phyloP scores from a whole-genome alignment of 2,329 filamentous ascomycete species.

The Hypoxylon sp. region DNA sequence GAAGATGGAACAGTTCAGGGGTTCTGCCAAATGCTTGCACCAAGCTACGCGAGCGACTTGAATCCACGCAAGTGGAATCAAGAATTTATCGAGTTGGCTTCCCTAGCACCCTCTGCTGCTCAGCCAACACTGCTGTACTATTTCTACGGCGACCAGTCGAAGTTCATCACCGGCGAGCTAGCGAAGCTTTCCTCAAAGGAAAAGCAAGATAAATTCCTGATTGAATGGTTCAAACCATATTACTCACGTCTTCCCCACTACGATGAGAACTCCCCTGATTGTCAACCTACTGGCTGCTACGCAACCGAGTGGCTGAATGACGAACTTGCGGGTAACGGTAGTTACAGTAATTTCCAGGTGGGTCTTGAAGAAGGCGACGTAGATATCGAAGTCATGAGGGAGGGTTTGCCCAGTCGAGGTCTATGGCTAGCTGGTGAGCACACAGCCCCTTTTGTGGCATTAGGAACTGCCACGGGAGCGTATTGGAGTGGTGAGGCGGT shows the following conservation, averaged over 20 bases:
- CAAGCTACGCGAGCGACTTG: constrained; percentile 73
- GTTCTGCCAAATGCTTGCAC: constrained; percentile 83
- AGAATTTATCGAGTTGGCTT: constrained; percentile 82
- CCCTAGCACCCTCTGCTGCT: constrained; percentile 68
- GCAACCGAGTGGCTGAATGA: constrained; percentile 86
- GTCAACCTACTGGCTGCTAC: constrained; percentile 73
- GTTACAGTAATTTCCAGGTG: constrained; percentile 88
- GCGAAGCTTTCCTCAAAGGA: constrained; percentile 60
- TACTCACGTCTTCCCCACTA: constrained; percentile 82
- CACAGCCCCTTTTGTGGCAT: constrained; percentile 88
- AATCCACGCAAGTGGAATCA: constrained; percentile 79
- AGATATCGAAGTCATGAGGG: constrained; percentile 76
- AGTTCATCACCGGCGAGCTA: constrained; percentile 65
- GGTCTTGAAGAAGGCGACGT: constrained; percentile 78
- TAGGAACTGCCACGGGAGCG: constrained; percentile 91
- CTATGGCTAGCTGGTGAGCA: constrained; percentile 93
- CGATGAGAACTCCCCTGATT: constrained; percentile 65
- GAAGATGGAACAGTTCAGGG: constrained; percentile 66
- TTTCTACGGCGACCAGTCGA: constrained; percentile 75
- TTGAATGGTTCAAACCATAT: constrained; percentile 82
- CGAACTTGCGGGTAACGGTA: constrained; percentile 83
- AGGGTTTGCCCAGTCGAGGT: constrained; percentile 74
- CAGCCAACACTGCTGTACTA: constrained; percentile 92
- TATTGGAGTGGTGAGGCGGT: constrained; percentile 92
- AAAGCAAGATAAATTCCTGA: constrained; percentile 68